Conservation (phyloP, 257 asterid genomes). For the Gentiana macrophylla region DNA sequence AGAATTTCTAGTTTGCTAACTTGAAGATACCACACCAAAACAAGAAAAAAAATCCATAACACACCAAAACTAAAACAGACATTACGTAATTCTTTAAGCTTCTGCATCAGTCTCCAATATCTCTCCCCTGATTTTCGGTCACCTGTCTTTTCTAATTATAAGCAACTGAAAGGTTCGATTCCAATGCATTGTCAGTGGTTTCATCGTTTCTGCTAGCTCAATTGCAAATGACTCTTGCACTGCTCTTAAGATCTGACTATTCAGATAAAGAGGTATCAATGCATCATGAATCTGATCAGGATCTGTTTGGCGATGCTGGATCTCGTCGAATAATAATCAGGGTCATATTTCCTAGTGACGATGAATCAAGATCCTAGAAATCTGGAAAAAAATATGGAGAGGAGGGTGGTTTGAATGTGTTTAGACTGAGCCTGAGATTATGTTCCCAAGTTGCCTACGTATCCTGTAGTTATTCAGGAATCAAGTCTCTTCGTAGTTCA, state of each 20-base stretch:
- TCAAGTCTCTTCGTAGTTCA: too few relatives aligned
- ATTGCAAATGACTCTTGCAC: conserved; percentile 81
- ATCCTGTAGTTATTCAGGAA: too few relatives aligned
- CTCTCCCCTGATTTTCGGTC: conserved; percentile 54
- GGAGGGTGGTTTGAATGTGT: too few relatives aligned
- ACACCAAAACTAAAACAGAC: conserved; percentile 1
- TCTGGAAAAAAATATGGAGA: too few relatives aligned
- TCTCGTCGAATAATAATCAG: too few relatives aligned
- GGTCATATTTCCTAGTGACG: too few relatives aligned
- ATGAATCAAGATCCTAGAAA: too few relatives aligned
- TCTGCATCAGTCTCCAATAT: conserved; percentile 69
- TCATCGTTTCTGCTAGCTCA: conserved; percentile 65
- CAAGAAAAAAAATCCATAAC: too few relatives aligned
- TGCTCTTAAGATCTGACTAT: conserved; percentile 71
- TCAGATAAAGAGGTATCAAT: conserved; percentile 68
- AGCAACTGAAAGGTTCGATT: conserved; percentile 45
- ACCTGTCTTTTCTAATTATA: conserved; percentile 62
- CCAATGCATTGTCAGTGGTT: conserved; percentile 68
- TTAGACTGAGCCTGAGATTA: too few relatives aligned
- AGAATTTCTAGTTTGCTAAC: too few relatives aligned
- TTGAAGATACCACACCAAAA: too few relatives aligned
- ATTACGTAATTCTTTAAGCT: conserved; percentile 42
- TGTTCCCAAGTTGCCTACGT: too few relatives aligned
- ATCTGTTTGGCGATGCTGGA: conserved; percentile 12
- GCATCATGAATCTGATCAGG: conserved; percentile 86